These are phyloP conservation scores for Gynostemma pentaphyllum DNA, from an alignment of 306 rosid species.

Conservation along the genomic window DNA sequence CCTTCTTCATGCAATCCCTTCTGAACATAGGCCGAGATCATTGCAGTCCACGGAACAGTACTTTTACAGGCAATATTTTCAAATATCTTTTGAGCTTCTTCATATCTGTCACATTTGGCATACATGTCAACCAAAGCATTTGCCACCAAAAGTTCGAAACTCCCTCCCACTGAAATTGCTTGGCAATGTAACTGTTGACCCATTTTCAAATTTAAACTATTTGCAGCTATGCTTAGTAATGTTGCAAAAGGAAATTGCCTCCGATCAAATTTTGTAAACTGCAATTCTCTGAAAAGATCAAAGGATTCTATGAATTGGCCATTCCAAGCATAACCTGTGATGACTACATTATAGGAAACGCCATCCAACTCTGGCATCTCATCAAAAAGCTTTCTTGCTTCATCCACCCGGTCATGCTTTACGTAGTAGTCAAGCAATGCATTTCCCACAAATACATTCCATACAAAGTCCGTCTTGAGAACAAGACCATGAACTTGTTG, in stretches of 20 bases:
- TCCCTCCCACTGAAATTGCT: conserved; percentile 35
- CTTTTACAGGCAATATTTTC: conserved; percentile 35
- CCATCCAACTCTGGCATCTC: conserved; percentile 87
- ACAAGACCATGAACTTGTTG: conserved; percentile 55
- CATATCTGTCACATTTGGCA: conserved; percentile 70
- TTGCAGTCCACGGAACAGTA: conserved; percentile 82
- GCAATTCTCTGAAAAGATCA: conserved; percentile 44
- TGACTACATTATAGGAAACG: conserved; percentile 61
- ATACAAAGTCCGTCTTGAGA: conserved; percentile 48
- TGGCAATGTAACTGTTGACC: conserved; percentile 81
- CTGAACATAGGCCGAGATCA: conserved; percentile 67
- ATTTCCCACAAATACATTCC: conserved; percentile 82
- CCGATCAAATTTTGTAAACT: conserved; percentile 41
- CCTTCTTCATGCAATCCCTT: conserved; percentile 65
- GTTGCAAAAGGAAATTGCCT: conserved; percentile 71
- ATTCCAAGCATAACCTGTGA: conserved; percentile 50
- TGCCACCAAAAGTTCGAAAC: conserved; percentile 46
- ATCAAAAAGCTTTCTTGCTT: conserved; percentile 41
- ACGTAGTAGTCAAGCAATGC: conserved; percentile 85
- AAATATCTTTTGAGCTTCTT: conserved; percentile 53
- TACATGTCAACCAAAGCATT: conserved; percentile 90
- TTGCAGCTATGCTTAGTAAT: conserved; percentile 69
- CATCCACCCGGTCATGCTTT: conserved; percentile 43
- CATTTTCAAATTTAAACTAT: conserved; percentile 40
- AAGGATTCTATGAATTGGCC: conserved; percentile 37